These are phyloP conservation scores for Pichia thaimueangensis DNA, from an alignment of 805 yeast species.

Conservation along the genomic window DNA sequence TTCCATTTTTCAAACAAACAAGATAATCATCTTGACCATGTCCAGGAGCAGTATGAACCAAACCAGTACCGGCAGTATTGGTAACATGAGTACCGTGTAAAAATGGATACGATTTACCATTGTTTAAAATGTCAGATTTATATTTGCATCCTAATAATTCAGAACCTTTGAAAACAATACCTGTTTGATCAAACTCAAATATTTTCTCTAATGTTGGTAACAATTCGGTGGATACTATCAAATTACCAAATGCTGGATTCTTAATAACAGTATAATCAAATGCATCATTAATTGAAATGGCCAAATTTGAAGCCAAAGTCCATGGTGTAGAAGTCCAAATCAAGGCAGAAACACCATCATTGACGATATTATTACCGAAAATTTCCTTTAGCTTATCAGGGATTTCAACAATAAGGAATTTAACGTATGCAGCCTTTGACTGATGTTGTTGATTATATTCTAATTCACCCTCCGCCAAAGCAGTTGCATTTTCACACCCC, in stretches of 20 bases:
- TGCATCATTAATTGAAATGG: slow-evolving; percentile 62
- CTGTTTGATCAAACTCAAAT: slow-evolving; percentile 16
- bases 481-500: slow-evolving; percentile 93
- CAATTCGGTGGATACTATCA: slow-evolving; percentile 55
- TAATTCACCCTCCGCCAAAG: slow-evolving; percentile 93
- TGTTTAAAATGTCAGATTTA: slow-evolving; percentile 44
- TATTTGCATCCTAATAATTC: slow-evolving; percentile 40
- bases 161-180: slow-evolving; percentile 35
- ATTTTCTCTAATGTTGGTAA: slow-evolving; percentile 20
- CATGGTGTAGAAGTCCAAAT: slow-evolving; percentile 99
- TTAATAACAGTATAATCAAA: slow-evolving; percentile 51
- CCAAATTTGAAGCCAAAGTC: slow-evolving; percentile 87
- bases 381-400: slow-evolving; percentile 22
- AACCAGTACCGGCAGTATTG: slow-evolving; percentile 79
- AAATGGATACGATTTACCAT: slow-evolving; percentile 43
- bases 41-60: slow-evolving; percentile 97
- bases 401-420: slow-evolving; percentile 46
- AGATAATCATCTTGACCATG: slow-evolving; percentile 93
- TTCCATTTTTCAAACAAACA: slow-evolving; percentile 50
- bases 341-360: slow-evolving; percentile 31
- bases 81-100: slow-evolving; percentile 80
- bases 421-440: slow-evolving; percentile 63
- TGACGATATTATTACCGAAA: background rate
- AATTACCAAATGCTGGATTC: slow-evolving; percentile 31
- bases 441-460: slow-evolving; percentile 72